Conservation (phyloP, 176 grass and related monocot genomes). For the Neostapfia colusana region DNA sequence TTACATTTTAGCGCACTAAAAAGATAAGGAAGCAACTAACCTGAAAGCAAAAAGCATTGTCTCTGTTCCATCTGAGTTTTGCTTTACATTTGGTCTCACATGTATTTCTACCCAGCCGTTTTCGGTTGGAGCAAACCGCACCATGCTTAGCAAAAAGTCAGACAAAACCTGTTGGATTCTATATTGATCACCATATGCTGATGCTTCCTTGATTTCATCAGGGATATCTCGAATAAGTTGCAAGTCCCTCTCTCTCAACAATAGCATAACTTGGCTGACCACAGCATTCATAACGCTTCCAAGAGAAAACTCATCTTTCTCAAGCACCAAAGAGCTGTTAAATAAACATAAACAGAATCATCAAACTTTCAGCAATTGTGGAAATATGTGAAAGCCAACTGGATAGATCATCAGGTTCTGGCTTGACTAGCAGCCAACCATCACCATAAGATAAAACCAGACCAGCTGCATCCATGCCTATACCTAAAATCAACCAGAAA, state of each 20-base stretch:
- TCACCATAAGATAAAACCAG: background rate
- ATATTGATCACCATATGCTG: conserved; percentile 78
- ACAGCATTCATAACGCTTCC: conserved; percentile 85
- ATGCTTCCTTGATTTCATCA: conserved; percentile 84
- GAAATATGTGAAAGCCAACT: conserved; percentile 10
- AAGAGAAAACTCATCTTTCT: conserved; percentile 86
- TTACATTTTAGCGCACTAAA: background rate
- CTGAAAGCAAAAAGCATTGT: conserved; percentile 76
- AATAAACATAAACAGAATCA: conserved; percentile 35
- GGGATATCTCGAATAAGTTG: conserved; percentile 96
- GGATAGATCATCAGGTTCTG: background rate
- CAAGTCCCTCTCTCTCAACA: conserved; percentile 81
- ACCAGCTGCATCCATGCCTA: background rate
- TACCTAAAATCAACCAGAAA: background rate
- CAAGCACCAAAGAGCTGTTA: conserved; percentile 72
- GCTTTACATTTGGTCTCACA: conserved; percentile 73
- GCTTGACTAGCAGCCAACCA: background rate
- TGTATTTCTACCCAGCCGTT: conserved; percentile 95
- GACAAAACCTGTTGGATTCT: conserved; percentile 96
- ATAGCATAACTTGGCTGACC: conserved; percentile 95
- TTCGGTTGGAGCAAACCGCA: conserved; percentile 69
- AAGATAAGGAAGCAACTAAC: conserved; percentile 49
- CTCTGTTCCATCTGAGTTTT: conserved; percentile 62
- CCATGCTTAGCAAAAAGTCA: conserved; percentile 88
- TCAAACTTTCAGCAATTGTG: conserved; percentile 14